Conservation (phyloP, 495 filamentous ascomycete species). For the Lentithecium fluviatile region DNA sequence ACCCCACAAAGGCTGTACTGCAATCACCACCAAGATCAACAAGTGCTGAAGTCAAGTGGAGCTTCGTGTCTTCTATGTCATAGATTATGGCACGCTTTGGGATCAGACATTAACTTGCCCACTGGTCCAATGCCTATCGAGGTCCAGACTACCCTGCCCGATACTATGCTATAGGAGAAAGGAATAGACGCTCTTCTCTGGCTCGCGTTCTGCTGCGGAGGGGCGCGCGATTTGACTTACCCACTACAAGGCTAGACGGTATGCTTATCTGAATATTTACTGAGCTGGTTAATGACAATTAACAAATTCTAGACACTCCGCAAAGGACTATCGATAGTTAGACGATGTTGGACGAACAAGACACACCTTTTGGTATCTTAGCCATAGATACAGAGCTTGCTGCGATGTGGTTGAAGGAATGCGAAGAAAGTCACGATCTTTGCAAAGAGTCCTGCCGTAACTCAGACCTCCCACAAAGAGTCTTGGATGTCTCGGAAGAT, state of each 20-base stretch:
- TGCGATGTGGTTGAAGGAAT: background rate
- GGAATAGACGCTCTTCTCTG: no score
- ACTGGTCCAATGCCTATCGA: no score
- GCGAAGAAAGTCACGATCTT: background rate
- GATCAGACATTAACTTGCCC: background rate
- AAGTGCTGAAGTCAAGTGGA: background rate
- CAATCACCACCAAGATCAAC: background rate
- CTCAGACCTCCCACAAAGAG: background rate
- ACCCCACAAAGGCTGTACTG: background rate
- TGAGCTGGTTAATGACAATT: no score
- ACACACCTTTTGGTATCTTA: background rate
- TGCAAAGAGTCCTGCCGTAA: background rate
- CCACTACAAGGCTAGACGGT: no score
- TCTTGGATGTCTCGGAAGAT: background rate
- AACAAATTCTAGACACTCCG: background rate
- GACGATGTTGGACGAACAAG: background rate
- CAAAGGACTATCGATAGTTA: background rate
- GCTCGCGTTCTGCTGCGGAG: no score
- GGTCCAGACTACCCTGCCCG: no score
- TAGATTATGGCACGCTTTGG: background rate
- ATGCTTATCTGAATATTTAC: no score
- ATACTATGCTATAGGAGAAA: no score
- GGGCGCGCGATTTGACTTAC: no score
- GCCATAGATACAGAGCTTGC: background rate
- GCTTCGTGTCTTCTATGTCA: background rate